Percentiles rank a stretch among this genome's conserved stretches.
phyloP scores from a whole-genome alignment of 495 filamentous ascomycete species.

The Xylaria cubensis region DNA sequence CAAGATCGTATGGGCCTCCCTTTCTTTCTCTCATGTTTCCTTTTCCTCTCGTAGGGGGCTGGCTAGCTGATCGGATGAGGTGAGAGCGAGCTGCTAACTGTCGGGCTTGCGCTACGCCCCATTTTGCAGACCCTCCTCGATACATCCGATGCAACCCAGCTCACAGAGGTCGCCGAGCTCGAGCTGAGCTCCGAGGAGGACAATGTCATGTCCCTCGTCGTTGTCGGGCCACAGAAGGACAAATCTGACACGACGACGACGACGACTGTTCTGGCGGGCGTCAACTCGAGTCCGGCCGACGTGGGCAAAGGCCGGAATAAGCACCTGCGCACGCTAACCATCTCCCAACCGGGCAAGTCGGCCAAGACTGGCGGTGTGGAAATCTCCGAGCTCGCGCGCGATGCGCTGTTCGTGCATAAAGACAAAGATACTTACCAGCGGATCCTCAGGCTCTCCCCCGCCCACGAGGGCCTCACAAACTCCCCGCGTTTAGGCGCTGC shows the following conservation, averaged over 20 bases:
- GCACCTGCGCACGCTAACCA: conserved; percentile 82
- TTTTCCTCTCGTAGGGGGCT: neutral
- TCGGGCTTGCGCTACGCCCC: conserved; percentile 32
- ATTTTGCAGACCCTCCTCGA: conserved; percentile 70
- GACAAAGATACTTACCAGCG: conserved; percentile 79
- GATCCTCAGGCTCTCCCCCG: conserved; percentile 71
- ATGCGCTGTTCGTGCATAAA: conserved; percentile 68
- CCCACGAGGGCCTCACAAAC: conserved; percentile 51
- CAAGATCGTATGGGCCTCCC: conserved; percentile 69
- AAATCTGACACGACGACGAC: conserved; percentile 62
- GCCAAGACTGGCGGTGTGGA: conserved; percentile 49
- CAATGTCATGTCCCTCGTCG: conserved; percentile 82
- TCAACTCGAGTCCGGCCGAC: conserved; percentile 80
- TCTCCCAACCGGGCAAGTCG: conserved; percentile 58
- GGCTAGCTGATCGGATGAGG: neutral
- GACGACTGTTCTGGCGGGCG: conserved; percentile 76
- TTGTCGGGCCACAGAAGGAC: conserved; percentile 63
- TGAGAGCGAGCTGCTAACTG: conserved; percentile 16
- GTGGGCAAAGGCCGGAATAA: conserved; percentile 80
- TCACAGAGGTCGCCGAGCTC: conserved; percentile 73
- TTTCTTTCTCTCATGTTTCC: neutral
- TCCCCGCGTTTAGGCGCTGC: conserved; percentile 70
- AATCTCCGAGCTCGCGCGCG: conserved; percentile 62
- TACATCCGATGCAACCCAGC: conserved; percentile 62
- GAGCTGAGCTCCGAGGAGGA: conserved; percentile 89